Evolutionary conservation across 176 grass and related monocot species (phyloP).

Genomic region (Oryza glaberrima): DNA sequence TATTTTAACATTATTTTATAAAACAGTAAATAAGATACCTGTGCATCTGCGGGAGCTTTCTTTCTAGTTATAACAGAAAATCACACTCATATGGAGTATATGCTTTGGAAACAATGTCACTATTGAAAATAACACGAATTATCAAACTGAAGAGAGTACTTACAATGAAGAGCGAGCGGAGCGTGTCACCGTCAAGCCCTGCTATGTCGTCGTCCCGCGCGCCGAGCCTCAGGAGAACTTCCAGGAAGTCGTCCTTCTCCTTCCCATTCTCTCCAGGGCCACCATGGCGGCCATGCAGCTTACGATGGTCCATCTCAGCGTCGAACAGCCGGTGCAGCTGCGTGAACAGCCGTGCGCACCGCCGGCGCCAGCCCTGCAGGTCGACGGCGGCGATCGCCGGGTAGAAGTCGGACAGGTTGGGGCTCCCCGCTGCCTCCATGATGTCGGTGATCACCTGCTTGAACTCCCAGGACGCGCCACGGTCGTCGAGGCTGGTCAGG

Average conservation of each 20-base stretch:
- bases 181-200: constrained; percentile 32
- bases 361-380: constrained; percentile 44
- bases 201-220: not conserved
- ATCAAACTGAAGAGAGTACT: not conserved
- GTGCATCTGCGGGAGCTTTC: too few relatives aligned
- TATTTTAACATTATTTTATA: too few relatives aligned
- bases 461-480: constrained; percentile 27
- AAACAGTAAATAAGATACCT: too few relatives aligned
- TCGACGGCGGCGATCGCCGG: constrained; percentile 50
- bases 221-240: constrained; percentile 40
- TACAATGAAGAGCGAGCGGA: constrained; percentile 38
- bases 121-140: too few relatives aligned
- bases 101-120: too few relatives aligned
- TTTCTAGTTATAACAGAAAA: too few relatives aligned
- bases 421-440: constrained; percentile 27
- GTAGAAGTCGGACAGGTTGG: constrained; percentile 67
- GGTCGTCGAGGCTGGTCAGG: constrained; percentile 34
- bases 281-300: not conserved
- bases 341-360: not conserved
- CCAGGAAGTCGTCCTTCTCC: constrained; percentile 50
- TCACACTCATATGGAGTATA: too few relatives aligned
- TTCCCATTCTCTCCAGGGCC: not conserved
- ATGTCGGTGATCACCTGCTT: constrained; percentile 23
- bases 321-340: constrained; percentile 47
- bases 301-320: constrained; percentile 36